Evolutionary conservation across 805 yeast genomes (phyloP), one percentile per base, ranked within the genome.

Genomic region (Metschnikowia gelsemii): DNA sequence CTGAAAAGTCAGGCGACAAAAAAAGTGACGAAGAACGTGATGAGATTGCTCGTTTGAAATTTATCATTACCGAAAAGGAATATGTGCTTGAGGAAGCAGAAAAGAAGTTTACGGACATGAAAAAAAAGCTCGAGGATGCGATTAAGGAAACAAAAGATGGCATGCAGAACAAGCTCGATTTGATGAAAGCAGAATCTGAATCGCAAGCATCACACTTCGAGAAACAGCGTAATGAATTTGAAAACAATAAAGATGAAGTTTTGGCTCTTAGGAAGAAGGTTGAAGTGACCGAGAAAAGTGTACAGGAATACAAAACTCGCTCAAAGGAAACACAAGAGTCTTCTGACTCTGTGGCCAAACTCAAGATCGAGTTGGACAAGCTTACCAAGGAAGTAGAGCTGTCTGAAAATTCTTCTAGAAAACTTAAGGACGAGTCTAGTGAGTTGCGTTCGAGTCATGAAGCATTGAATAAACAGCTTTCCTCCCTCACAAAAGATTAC

Each of bases 31-130:
- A 33, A 2, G 13, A 26, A 5, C n/a, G 2, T 6, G 8, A 9
- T 9, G 38, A 35, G 27, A 23, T 39, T 25, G 33, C 27, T 39
- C 23, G 14, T n/a, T 28, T 25, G n/a, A 35, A 34, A 24, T 32
- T 14, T 12, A 36, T 25, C 18, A 18, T 40, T 17, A 39, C 2
- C 35, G 22, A 40, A 40, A 22, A 50, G 45, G 36, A 42, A 40
- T 41, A 46, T 36, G 40, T 45, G 23, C 27, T 42, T 21, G 28
- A 56, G 47, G 37, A 12, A 6, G 4, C 27, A 16, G 33, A 52
- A 38, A 33, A 50, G 47, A 45, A 53, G 45, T 12, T 28, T n/a
- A n/a, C 57, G 47, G 37, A 12, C 7, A 4, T 24, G 18, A 32
- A 52, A 38, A 33, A 50, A 46, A 45, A 53, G 45, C n/a, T 28